Base-by-base conservation (phyloP, 2,329 filamentous ascomycete species). In the Xylaria sp. region DNA sequence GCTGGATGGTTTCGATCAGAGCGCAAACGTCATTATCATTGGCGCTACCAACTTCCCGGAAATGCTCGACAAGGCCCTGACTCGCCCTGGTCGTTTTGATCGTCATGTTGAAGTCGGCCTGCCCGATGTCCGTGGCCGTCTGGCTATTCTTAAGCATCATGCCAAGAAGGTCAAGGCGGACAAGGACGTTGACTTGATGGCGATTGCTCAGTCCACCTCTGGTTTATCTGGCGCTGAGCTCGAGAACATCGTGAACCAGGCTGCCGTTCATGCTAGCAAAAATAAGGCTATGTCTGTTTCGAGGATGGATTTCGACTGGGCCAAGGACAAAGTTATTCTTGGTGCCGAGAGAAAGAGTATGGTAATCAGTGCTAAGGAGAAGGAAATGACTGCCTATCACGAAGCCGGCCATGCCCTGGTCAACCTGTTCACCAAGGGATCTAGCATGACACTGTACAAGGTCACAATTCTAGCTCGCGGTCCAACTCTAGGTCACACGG, bases 261-360 rank as follows among this genome's bases (percentile, higher is more conserved):
- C 94, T 37, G 94, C 94, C 19, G 88, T 99, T 49, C 91, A 89
- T 70, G 94, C 94, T n/a, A 96, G 91, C 70, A 91, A 94, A 73
- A 83, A 90, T 66, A 94, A 92, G 76, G 83, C 89, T 46, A 80
- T 80, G 60, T 83, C 87, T 51, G 90, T 99, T 56, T 83, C 83
- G 10, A 88, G 91, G 74, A 76, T 82, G 39, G 92, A 97, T 71
- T 87, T 97, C 65, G 92, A 97, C 68, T 99, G 93, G 92, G 94
- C 94, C 59, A 97, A 96, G 76, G 94, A 99, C 78, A 94, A 94
- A 77, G 90, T 99, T 57, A 88, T 96, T 74, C 96, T 99, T 91
- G 94, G 94, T 44, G 90, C 93, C 2, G 94, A 99, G 77, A 86
- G 88, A 71, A 90, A 87, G 73, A 96, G 88, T 67, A 91, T 93